phyloP scores from a whole-genome alignment of 2,329 filamentous ascomycete species.

The Xylaria sp. region DNA sequence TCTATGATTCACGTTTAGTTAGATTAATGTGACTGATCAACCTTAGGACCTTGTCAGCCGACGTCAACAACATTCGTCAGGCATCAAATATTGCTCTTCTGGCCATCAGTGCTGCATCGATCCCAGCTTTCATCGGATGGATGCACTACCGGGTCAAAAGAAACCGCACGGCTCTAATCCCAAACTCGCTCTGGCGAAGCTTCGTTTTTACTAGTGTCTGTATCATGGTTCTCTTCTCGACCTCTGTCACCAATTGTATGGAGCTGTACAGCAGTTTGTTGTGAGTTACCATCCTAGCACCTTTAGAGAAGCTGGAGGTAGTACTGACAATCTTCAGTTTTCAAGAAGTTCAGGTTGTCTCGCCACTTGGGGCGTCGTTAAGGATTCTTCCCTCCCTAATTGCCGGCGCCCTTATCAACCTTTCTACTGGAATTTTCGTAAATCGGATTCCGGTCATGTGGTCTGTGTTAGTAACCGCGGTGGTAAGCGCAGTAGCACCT shows the following conservation, averaged over 20 bases:
- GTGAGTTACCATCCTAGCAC: conserved; percentile 41
- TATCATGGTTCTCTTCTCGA: conserved; percentile 5
- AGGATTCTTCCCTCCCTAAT: conserved; percentile 53
- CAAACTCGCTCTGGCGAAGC: conserved; percentile 63
- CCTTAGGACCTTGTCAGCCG: not conserved
- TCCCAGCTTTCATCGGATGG: conserved; percentile 61
- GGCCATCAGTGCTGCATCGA: conserved; percentile 46
- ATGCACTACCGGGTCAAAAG: conserved; percentile 1
- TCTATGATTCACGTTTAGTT: not conserved
- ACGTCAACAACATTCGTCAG: not conserved
- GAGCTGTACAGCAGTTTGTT: conserved; percentile 1
- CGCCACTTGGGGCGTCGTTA: conserved; percentile 45
- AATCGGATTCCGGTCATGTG: conserved; percentile 47
- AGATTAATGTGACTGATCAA: not conserved
- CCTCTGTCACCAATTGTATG: conserved; percentile 1
- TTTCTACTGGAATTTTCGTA: conserved; percentile 50
- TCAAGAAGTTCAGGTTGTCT: conserved; percentile 48
- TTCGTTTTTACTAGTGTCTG: conserved; percentile 1
- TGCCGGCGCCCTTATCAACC: conserved; percentile 50
- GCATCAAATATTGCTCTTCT: conserved; percentile 48
- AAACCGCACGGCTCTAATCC: conserved; percentile 53
- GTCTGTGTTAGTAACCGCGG: conserved; percentile 49
- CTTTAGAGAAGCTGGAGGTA: conserved; percentile 34
- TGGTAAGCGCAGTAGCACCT: conserved; percentile 49
- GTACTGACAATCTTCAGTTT: conserved; percentile 35